These are phyloP conservation scores for Plasmodium cynomolgi DNA, from an alignment of 169 alveolate genomes.

Conservation along the genomic window DNA sequence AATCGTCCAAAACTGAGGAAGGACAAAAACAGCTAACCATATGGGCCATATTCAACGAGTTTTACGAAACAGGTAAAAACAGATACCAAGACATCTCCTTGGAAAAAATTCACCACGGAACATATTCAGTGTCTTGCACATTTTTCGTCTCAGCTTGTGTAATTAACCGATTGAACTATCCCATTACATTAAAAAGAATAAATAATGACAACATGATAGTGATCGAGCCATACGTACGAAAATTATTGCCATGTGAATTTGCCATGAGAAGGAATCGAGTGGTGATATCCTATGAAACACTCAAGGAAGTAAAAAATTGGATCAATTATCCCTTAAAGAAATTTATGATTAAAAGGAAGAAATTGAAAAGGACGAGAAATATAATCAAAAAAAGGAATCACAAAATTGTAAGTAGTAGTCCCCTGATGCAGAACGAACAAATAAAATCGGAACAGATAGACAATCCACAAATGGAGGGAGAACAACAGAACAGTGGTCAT, in stretches of 20 bases:
- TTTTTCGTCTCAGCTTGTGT: conserved; percentile 71
- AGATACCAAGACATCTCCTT: conserved; percentile 69
- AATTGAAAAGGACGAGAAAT: conserved; percentile 29
- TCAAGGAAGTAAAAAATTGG: conserved; percentile 65
- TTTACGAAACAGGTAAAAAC: conserved; percentile 67
- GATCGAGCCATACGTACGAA: conserved; percentile 62
- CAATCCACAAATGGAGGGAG: background rate
- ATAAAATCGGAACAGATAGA: background rate
- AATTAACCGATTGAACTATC: conserved; percentile 54
- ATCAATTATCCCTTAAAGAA: conserved; percentile 45
- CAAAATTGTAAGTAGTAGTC: background rate
- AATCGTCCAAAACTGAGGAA: conserved; percentile 51
- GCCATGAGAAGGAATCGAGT: conserved; percentile 25
- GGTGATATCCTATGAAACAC: conserved; percentile 53
- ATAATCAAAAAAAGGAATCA: background rate
- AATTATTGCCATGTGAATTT: conserved; percentile 66
- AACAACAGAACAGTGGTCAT: background rate
- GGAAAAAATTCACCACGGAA: conserved; percentile 63
- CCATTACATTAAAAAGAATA: conserved; percentile 62
- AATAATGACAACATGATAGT: conserved; percentile 32
- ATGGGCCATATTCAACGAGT: conserved; percentile 72
- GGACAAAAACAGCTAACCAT: conserved; percentile 56
- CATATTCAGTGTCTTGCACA: conserved; percentile 58
- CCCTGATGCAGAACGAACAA: background rate
- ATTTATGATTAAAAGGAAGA: conserved; percentile 35